Percentiles rank a stretch among this genome's conserved stretches.
Conservation (phyloP, 345 rosid species). For the Euphorbia peplus region DNA sequence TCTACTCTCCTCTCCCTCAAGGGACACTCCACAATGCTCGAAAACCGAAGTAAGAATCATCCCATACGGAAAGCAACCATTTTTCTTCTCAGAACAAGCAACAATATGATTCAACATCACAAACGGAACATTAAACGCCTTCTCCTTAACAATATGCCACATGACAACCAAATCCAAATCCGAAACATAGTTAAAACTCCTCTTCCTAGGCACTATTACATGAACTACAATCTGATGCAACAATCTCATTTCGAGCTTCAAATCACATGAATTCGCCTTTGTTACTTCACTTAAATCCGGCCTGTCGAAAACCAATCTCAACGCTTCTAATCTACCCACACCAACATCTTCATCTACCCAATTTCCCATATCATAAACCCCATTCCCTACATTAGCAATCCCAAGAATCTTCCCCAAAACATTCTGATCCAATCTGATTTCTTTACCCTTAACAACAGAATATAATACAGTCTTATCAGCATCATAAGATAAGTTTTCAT, state of each 20-base stretch:
- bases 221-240: constrained; percentile 1
- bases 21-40: neutral
- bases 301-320: neutral
- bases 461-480: neutral
- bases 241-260: constrained; percentile 9
- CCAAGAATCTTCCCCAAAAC: neutral
- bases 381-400: neutral
- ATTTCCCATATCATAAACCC: neutral
- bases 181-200: neutral
- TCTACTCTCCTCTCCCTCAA: constrained; percentile 1
- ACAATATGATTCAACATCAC: constrained; percentile 2
- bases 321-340: neutral
- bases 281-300: neutral
- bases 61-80: neutral
- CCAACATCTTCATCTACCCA: constrained; percentile 2
- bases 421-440: neutral
- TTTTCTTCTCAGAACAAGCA: constrained; percentile 6
- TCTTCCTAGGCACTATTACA: constrained; percentile 4
- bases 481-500: constrained; percentile 3
- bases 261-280: neutral
- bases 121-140: neutral
- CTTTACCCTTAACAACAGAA: constrained; percentile 7
- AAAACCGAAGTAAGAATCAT: constrained; percentile 8
- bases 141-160: constrained; percentile 6
- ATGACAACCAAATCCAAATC: constrained; percentile 7